Percentiles rank a stretch among this genome's conserved stretches.
Evolutionary conservation across 2,329 filamentous ascomycete species (phyloP).

Genomic region (Aspergillus niger): DNA sequence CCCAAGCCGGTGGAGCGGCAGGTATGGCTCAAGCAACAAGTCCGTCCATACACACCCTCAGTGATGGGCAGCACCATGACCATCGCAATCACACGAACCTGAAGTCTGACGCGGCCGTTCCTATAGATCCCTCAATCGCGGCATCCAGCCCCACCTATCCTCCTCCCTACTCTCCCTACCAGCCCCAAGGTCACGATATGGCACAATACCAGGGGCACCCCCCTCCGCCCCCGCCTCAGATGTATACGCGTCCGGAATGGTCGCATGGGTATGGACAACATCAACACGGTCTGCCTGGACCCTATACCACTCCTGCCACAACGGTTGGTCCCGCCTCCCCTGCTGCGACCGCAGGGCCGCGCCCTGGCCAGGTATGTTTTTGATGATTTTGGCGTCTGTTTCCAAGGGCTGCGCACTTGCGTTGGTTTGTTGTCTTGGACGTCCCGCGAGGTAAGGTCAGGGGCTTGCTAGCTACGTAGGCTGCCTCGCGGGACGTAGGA

Average conservation of each 20-base stretch:
- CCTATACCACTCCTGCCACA: slow-evolving; percentile 56
- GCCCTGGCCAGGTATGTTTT: slow-evolving; percentile 63
- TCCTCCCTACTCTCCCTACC: slow-evolving; percentile 84
- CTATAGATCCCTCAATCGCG: slow-evolving; percentile 98
- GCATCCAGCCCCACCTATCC: slow-evolving; percentile 89
- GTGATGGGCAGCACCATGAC: slow-evolving; percentile 73
- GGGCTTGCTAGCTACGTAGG: slow-evolving; percentile 17
- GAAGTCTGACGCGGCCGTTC: slow-evolving; percentile 95
- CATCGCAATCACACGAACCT: slow-evolving; percentile 68
- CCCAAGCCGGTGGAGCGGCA: slow-evolving; percentile 72
- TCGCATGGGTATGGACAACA: slow-evolving; percentile 49
- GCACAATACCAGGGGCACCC: slow-evolving; percentile 62
- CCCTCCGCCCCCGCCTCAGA: slow-evolving; percentile 48
- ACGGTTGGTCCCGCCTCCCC: slow-evolving; percentile 62
- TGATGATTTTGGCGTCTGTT: slow-evolving; percentile 39
- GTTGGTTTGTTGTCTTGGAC: slow-evolving; percentile 33
- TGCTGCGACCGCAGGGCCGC: slow-evolving; percentile 61
- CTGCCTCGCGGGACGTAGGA: slow-evolving; percentile 18
- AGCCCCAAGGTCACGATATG: slow-evolving; percentile 81
- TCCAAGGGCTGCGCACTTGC: slow-evolving; percentile 30
- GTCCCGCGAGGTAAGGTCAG: slow-evolving; percentile 18
- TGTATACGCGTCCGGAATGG: slow-evolving; percentile 52
- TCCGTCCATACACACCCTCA: slow-evolving; percentile 82
- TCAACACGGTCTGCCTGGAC: slow-evolving; percentile 51
- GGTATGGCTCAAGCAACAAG: slow-evolving; percentile 99